phyloP scores from a whole-genome alignment of 2,329 filamentous ascomycete genomes.

The Coleophoma eucalyptorum region DNA sequence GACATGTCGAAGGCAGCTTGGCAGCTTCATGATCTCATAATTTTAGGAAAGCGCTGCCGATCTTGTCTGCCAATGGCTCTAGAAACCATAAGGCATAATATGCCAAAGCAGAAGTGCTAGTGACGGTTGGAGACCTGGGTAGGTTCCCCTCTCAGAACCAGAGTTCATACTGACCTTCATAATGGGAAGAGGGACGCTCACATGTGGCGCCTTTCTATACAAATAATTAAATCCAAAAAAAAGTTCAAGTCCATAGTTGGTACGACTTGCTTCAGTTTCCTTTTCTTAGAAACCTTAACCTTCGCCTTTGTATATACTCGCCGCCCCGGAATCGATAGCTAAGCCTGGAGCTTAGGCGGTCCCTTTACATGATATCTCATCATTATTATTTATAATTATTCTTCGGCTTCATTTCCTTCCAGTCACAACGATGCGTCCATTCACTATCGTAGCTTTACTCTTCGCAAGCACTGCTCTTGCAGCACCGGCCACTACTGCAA shows the following conservation, averaged over 20 bases:
- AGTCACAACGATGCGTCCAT: conserved; percentile 4
- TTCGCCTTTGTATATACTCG: not conserved
- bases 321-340: too few relatives aligned
- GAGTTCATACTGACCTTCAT: too few relatives aligned
- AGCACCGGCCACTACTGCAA: not conserved
- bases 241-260: too few relatives aligned
- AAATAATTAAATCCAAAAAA: too few relatives aligned
- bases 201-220: too few relatives aligned
- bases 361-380: not conserved
- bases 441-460: conserved; percentile 2
- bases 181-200: too few relatives aligned
- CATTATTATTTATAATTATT: not conserved
- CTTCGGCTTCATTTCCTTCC: not conserved
- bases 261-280: not conserved
- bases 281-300: not conserved
- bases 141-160: too few relatives aligned
- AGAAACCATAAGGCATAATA: not conserved
- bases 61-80: not conserved
- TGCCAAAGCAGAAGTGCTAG: not conserved
- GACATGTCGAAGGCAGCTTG: too few relatives aligned
- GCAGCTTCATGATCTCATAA: not conserved
- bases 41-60: not conserved
- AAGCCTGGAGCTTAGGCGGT: not conserved
- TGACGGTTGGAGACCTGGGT: not conserved
- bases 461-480: not conserved